Evolutionary conservation across 2,329 filamentous ascomycete species (phyloP).

Genomic region (Chaetomium olivaceum): DNA sequence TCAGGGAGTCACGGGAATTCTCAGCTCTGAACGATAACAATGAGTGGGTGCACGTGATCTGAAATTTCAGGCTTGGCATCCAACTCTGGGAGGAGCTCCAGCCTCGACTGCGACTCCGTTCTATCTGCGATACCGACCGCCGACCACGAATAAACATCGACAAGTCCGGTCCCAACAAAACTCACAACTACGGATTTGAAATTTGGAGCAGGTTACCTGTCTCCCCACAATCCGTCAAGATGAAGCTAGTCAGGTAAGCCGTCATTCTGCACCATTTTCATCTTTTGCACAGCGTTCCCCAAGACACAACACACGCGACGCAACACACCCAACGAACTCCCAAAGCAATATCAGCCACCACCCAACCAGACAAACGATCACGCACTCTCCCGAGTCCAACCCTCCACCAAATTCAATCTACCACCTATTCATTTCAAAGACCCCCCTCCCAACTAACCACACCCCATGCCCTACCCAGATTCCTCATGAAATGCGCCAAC

Average conservation of each 20-base stretch:
- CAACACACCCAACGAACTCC: not conserved
- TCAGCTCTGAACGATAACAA: not conserved
- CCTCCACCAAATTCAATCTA: not conserved
- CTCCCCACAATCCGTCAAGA: slow-evolving; percentile 52
- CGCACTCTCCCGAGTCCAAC: not conserved
- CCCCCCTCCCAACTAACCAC: slow-evolving; percentile 29
- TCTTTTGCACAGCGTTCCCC: slow-evolving; percentile 27
- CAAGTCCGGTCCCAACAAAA: not conserved
- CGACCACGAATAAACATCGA: slow-evolving; percentile 3
- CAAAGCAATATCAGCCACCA: slow-evolving; percentile 7
- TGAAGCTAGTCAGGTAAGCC: slow-evolving; percentile 95
- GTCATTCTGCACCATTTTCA: slow-evolving; percentile 20
- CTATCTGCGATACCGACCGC: not conserved
- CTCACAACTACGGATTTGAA: slow-evolving; percentile 5
- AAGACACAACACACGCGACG: not conserved
- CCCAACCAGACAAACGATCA: not conserved
- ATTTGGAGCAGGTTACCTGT: slow-evolving; percentile 16
- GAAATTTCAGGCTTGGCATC: slow-evolving; percentile 18
- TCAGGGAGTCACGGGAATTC: not conserved
- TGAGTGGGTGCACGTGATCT: slow-evolving; percentile 16
- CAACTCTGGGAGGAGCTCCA: slow-evolving; percentile 9
- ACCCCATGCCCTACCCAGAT: slow-evolving; percentile 60
- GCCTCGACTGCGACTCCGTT: not conserved
- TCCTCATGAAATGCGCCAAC: slow-evolving; percentile 99
- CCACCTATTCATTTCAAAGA: slow-evolving; percentile 34